Evolutionary conservation across 2,329 filamentous ascomycete genomes (phyloP), one percentile per base, ranked within the genome.

Genomic region (Exophiala viscosa): DNA sequence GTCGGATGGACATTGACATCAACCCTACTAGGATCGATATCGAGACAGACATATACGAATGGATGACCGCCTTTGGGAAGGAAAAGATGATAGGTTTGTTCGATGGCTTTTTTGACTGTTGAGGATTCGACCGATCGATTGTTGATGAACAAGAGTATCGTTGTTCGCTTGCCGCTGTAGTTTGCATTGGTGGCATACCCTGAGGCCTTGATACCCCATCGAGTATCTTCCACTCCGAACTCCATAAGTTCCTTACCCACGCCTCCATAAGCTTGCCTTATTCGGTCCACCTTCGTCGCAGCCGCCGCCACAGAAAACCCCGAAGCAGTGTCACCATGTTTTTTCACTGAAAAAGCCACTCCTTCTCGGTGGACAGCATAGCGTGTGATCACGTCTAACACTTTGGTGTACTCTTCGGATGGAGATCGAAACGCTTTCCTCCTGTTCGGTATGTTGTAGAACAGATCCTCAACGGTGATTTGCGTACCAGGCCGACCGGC

Each of bases 1-100:
- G 93, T 99, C 0, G 93, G 93, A 69, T 99, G 93, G 0, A 99
- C 87, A 62, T 99, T 99, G 66, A 99, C 95, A 68, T 99, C 93
- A 3, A 99, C 90, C 48, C 92, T 80, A 20, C 87, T 83, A 1
- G 93, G 92, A 62, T 97, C 91, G 52, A 99, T 95, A 54, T 96
- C 88, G 2, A 99, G 78, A 65, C 86, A 93, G 20, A 99, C 77
- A 66, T 99, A 99, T 52, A 92, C 77, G 67, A 97, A 99, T 0
- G 93, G 93, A 66, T 96, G 93, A 1, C 90, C 90, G 32, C 88
- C 90, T 70, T 97, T 99, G 0, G 93, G 93, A 3, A 99, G 74
- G 59, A 96, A 97, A 1, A 81, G 76, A 8, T 86, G 80, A 67
- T 97, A 99, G 0, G 87, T 90, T 65, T 96, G 90, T 69, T 99